Percentiles rank a stretch among this genome's conserved stretches.
Evolutionary conservation across 2,329 filamentous ascomycete genomes (phyloP).

Genomic region (Cladosporium sp.): DNA sequence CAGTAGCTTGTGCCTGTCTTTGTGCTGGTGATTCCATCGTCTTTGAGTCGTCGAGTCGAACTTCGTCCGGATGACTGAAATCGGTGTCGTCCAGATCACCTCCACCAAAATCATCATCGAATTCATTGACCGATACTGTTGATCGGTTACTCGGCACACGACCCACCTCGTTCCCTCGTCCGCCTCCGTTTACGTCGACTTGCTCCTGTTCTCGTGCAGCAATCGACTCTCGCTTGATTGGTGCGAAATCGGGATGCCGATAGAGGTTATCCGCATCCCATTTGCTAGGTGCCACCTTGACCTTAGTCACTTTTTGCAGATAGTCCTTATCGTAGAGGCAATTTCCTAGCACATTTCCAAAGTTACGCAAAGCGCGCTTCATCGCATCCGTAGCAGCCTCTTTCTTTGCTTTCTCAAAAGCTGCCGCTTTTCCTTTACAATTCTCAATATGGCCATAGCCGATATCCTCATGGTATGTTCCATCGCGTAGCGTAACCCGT

Average conservation of each 20-base stretch:
- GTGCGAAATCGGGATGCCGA: constrained; percentile 69
- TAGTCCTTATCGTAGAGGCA: constrained; percentile 98
- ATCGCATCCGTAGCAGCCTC: constrained; percentile 92
- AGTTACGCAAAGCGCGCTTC: constrained; percentile 83
- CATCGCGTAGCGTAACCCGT: constrained; percentile 83
- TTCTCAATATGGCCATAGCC: constrained; percentile 97
- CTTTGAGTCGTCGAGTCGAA: constrained; percentile 49
- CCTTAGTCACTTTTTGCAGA: constrained; percentile 78
- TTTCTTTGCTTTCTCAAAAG: constrained; percentile 98
- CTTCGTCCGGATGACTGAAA: constrained; percentile 67
- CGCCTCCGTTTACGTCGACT: constrained; percentile 19
- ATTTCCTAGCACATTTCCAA: constrained; percentile 96
- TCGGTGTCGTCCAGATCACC: constrained; percentile 55
- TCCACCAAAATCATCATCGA: constrained; percentile 55
- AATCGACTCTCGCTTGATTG: constrained; percentile 52
- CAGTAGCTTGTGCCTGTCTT: constrained; percentile 14
- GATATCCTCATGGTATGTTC: constrained; percentile 96
- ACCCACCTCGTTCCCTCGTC: constrained; percentile 16
- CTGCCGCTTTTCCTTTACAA: constrained; percentile 87
- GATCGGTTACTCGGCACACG: constrained; percentile 32
- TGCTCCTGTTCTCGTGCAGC: constrained; percentile 15
- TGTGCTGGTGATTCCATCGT: constrained; percentile 22
- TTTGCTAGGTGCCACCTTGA: constrained; percentile 73
- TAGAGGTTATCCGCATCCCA: constrained; percentile 79
- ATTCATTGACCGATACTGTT: constrained; percentile 35